Percentiles rank a stretch among this genome's conserved stretches.
These are phyloP conservation scores for Davidsoniella neocaledoniae DNA, from an alignment of 2,329 filamentous ascomycete species.

Conservation along the genomic window DNA sequence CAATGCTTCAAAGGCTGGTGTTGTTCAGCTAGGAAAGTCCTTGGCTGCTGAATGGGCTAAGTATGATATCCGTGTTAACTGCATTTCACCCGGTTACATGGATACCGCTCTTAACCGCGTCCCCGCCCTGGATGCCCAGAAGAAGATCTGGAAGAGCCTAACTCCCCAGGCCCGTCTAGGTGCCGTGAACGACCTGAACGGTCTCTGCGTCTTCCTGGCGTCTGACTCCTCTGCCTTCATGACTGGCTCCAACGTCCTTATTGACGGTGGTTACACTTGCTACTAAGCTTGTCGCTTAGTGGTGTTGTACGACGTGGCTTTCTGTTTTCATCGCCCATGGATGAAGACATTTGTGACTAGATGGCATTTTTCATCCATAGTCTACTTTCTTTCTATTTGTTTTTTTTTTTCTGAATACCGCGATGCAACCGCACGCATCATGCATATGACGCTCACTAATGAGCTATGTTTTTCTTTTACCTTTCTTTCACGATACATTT, in stretches of 20 bases:
- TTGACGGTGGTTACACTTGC: slow-evolving; percentile 53
- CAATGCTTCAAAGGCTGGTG: slow-evolving; percentile 70
- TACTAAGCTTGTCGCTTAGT: slow-evolving; percentile 25
- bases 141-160: slow-evolving; percentile 61
- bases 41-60: slow-evolving; percentile 75
- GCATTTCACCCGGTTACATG: slow-evolving; percentile 75
- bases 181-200: slow-evolving; percentile 59
- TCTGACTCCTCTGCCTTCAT: slow-evolving; percentile 59
- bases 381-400: neutral
- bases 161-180: slow-evolving; percentile 61
- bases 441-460: slow-evolving; percentile 8
- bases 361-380: neutral
- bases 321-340: neutral
- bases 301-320: neutral
- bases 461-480: slow-evolving; percentile 7
- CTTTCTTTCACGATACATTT: slow-evolving; percentile 4
- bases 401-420: neutral
- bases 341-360: neutral
- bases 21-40: slow-evolving; percentile 63
- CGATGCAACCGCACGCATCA: slow-evolving; percentile 4
- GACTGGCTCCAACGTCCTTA: slow-evolving; percentile 59
- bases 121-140: slow-evolving; percentile 61
- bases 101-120: slow-evolving; percentile 69
- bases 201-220: slow-evolving; percentile 58
- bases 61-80: slow-evolving; percentile 66